phyloP scores from a whole-genome alignment of 75 land plant genomes.

The Cunninghamia lanceolata region DNA sequence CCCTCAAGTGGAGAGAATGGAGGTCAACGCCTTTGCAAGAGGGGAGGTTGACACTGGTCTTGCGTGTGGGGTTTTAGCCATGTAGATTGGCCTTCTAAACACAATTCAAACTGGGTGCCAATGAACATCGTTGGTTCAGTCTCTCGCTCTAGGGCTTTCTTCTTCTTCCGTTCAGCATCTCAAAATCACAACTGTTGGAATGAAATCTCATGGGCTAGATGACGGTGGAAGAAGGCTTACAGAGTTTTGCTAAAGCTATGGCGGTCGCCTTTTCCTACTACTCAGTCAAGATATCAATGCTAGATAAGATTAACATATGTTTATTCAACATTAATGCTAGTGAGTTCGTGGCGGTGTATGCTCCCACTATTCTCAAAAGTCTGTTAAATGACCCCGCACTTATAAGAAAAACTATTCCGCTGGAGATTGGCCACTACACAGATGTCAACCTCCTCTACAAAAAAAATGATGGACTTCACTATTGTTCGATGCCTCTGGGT shows the following conservation, averaged over 20 bases:
- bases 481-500: no score
- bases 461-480: no score
- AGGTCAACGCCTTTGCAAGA: no score
- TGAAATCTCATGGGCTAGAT: not conserved
- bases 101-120: no score
- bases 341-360: not conserved
- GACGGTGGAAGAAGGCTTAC: not conserved
- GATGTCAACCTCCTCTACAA: no score
- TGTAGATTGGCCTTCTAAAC: no score
- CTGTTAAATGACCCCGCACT: not conserved
- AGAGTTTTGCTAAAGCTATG: not conserved
- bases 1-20: no score
- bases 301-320: not conserved
- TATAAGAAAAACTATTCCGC: no score
- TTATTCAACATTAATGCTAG: not conserved
- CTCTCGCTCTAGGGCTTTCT: conserved; percentile 1
- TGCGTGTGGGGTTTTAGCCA: no score
- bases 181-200: conserved; percentile 18
- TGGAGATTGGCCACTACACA: no score
- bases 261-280: not conserved
- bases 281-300: not conserved
- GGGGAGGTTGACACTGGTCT: no score
- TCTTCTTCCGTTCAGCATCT: conserved; percentile 11
- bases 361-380: not conserved
- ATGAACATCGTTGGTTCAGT: conserved; percentile 20